phyloP scores from a whole-genome alignment of 73 alveolate species.

The Tetrahymena thermophila region DNA sequence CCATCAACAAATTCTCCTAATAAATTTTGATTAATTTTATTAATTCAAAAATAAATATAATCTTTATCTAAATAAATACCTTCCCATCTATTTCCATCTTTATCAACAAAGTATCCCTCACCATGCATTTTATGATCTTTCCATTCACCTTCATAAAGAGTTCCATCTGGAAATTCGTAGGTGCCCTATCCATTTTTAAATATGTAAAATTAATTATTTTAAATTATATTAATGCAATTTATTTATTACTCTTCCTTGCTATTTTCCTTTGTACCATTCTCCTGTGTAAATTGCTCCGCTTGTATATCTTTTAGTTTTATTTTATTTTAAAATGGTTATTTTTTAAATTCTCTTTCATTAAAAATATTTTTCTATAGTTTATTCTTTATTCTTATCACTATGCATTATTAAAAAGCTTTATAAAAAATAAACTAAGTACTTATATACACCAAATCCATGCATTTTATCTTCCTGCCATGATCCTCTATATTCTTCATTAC shows the following conservation, averaged over 20 bases:
- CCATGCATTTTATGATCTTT: constrained; percentile 83
- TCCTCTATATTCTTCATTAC: constrained; percentile 83
- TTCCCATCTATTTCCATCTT: constrained; percentile 80
- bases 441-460: constrained; percentile 73
- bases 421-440: not conserved
- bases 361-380: too few species aligned
- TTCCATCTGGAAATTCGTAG: constrained; percentile 77
- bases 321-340: too few species aligned
- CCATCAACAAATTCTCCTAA: constrained; percentile 77
- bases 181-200: constrained; percentile 39
- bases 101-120: constrained; percentile 75
- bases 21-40: not conserved
- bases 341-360: too few species aligned
- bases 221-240: not conserved
- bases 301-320: constrained; percentile 33
- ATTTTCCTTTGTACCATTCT: constrained; percentile 66
- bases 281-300: constrained; percentile 86
- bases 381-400: not conserved
- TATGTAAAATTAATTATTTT: not conserved
- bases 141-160: constrained; percentile 89
- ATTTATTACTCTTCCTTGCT: constrained; percentile 69
- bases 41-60: not conserved
- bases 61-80: constrained; percentile 1
- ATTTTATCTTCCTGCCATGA: constrained; percentile 79
- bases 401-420: not conserved